A percentile compares a stretch with the other conserved stretches of the same genome.
These are phyloP conservation scores for Omphalea diandra DNA, from an alignment of 441 rosid species.

Conservation along the genomic window DNA sequence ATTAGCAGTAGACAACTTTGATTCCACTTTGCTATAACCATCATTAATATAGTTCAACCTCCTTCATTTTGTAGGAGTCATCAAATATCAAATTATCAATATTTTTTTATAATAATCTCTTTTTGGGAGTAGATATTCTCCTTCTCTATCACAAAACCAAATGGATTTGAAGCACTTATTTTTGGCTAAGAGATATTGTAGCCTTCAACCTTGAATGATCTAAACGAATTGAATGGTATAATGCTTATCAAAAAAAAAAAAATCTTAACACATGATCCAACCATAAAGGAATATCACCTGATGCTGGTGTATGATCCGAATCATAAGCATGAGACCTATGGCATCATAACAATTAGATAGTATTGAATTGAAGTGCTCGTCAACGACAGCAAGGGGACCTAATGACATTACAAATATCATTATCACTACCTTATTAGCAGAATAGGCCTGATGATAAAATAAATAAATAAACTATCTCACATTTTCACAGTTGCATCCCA, in stretches of 20 bases:
- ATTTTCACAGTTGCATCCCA: no score
- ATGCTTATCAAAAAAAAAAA: neutral
- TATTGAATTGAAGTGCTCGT: slow-evolving; percentile 87
- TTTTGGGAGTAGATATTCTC: neutral
- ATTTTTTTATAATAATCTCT: neutral
- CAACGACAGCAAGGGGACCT: slow-evolving; percentile 98
- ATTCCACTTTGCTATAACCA: neutral
- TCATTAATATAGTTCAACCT: neutral
- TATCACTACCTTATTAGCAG: no score
- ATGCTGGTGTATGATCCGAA: slow-evolving; percentile 93
- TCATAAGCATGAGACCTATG: slow-evolving; percentile 98
- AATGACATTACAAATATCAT: slow-evolving; percentile 26
- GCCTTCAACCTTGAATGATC: neutral
- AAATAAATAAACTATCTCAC: no score
- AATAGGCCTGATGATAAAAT: no score
- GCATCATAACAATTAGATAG: slow-evolving; percentile 96
- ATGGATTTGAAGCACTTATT: neutral
- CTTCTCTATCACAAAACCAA: neutral
- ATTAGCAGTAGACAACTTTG: neutral
- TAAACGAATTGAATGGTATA: neutral
- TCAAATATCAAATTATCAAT: neutral
- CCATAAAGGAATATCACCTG: slow-evolving; percentile 56
- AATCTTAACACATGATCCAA: neutral
- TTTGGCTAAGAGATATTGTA: no score
- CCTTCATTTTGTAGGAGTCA: neutral